Conservation (phyloP, 2,329 filamentous ascomycete genomes). For the Didymellaceae sp. region DNA sequence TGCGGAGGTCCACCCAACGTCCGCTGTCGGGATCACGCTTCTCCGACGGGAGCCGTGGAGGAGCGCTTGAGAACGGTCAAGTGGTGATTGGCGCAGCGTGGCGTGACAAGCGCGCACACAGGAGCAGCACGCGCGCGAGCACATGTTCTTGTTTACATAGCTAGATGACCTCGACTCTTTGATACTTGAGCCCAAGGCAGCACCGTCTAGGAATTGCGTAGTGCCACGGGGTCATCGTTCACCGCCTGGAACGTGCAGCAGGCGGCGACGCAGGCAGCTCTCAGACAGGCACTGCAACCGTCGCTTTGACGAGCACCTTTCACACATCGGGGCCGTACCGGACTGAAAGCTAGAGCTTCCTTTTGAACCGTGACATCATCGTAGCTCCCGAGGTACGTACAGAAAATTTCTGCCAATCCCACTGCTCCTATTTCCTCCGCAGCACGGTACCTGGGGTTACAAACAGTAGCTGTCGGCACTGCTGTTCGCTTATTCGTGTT, state of each 20-base stretch:
- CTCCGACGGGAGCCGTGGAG: conserved; percentile 2
- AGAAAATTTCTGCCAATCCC: conserved; percentile 23
- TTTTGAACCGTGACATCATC: conserved; percentile 40
- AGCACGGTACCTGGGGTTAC: conserved; percentile 5
- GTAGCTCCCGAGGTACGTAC: conserved; percentile 34
- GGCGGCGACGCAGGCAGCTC: conserved; percentile 4
- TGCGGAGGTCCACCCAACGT: conserved; percentile 3
- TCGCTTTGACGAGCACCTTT: conserved; percentile 8
- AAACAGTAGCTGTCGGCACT: conserved; percentile 13
- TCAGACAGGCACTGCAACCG: conserved; percentile 13
- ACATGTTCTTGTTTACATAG: conserved; percentile 30
- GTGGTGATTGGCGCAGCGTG: conserved; percentile 7
- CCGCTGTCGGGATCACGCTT: conserved; percentile 12
- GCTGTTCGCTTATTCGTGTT: conserved; percentile 21
- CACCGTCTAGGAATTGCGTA: conserved; percentile 3
- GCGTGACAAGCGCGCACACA: conserved; percentile 20
- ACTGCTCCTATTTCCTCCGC: conserved; percentile 19
- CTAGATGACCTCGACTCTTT: conserved; percentile 5
- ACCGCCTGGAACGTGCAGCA: conserved; percentile 9
- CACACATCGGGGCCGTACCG: conserved; percentile 12
- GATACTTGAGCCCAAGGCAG: conserved; percentile 7
- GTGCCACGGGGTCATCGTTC: not conserved
- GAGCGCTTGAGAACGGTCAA: not conserved
- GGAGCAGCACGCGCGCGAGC: conserved; percentile 28
- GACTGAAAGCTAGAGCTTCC: conserved; percentile 21